Evolutionary conservation across 164 flowering plant species (phyloP).

Genomic region (Piper longum): DNA sequence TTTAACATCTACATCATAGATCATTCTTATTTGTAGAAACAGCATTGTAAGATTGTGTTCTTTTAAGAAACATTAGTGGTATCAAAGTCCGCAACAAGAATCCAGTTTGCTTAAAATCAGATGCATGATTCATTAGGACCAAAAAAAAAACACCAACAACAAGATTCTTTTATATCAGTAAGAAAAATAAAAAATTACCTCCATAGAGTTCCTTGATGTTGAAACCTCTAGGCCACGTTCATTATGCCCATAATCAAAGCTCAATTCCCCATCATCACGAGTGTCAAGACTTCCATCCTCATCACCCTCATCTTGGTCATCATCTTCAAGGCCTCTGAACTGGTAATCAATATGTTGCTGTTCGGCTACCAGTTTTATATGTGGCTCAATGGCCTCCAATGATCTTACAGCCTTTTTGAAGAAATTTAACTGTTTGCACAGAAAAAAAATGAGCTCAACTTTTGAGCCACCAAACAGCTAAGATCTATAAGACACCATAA

Average conservation of each 20-base stretch:
- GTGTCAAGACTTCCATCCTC: constrained; percentile 24
- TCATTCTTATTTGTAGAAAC: no score
- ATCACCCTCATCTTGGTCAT: constrained; percentile 37
- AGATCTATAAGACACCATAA: neutral
- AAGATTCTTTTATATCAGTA: neutral
- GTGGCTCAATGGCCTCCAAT: constrained; percentile 72
- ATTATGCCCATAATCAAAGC: constrained; percentile 64
- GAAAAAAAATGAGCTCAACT: neutral
- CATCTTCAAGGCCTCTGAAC: constrained; percentile 68
- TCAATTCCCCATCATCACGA: constrained; percentile 60
- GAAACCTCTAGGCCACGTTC: constrained; percentile 30
- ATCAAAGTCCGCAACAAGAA: no score
- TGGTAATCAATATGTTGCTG: constrained; percentile 83
- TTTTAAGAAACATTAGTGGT: no score
- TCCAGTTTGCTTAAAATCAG: neutral
- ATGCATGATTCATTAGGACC: neutral
- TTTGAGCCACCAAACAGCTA: no score
- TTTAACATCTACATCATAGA: no score
- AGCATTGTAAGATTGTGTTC: no score
- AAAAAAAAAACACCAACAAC: neutral
- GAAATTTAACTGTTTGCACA: constrained; percentile 50
- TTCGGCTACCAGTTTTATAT: constrained; percentile 50
- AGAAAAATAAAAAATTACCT: constrained; percentile 26
- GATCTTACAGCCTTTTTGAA: constrained; percentile 59
- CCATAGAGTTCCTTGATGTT: constrained; percentile 43